Conservation (phyloP, 2,329 filamentous ascomycete genomes). For the Fusarium sp. region DNA sequence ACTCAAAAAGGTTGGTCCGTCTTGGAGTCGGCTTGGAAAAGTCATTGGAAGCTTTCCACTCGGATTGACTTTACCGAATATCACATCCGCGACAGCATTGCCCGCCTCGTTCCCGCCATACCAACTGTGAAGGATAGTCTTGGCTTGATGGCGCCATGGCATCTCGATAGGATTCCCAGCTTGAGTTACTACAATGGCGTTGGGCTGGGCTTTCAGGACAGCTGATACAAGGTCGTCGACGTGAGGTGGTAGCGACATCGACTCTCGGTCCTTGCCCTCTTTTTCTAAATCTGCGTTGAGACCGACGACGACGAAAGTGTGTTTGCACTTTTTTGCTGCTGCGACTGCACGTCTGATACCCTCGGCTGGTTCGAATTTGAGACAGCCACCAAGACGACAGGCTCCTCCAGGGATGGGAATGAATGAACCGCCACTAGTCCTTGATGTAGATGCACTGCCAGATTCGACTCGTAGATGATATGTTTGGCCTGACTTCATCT, state of each 20-base stretch:
- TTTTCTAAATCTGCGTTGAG: conserved; percentile 30
- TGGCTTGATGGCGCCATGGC: conserved; percentile 20
- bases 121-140: conserved; percentile 28
- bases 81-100: conserved; percentile 21
- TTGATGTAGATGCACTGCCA: conserved; percentile 22
- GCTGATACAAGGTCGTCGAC: conserved; percentile 24
- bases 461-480: conserved; percentile 29
- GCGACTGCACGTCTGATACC: conserved; percentile 15
- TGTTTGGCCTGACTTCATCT: background rate
- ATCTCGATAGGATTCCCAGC: conserved; percentile 26
- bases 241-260: conserved; percentile 19
- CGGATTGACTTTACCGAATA: conserved; percentile 24
- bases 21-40: conserved; percentile 8
- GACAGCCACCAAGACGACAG: conserved; percentile 29
- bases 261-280: conserved; percentile 25
- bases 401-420: conserved; percentile 20
- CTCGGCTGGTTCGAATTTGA: conserved; percentile 8
- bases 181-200: conserved; percentile 22
- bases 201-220: conserved; percentile 12
- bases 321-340: conserved; percentile 12
- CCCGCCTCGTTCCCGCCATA: conserved; percentile 30
- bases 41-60: conserved; percentile 28
- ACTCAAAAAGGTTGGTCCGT: conserved; percentile 14
- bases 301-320: conserved; percentile 16
- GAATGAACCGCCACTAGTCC: conserved; percentile 10